Base-by-base conservation (phyloP, 176 grass and related monocot genomes). In the Triticum dicoccoides region DNA sequence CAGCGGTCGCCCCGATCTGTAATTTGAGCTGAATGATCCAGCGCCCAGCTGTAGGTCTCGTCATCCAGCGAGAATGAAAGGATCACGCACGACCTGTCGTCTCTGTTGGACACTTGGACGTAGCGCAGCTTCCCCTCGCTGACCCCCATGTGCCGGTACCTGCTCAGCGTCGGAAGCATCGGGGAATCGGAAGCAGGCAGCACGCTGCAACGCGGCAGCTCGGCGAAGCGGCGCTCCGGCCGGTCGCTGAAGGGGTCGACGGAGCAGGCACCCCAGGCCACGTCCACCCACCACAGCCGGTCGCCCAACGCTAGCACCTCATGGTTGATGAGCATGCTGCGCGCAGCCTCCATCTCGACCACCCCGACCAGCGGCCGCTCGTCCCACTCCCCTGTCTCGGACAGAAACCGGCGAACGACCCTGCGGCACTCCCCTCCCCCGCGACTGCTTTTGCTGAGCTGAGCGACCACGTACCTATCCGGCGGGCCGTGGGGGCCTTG, bases 41-140 rank as follows among this genome's bases (percentile, higher is more conserved):
- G 13, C 5, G 13, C 51, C 51, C 51, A 54, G 51, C 14, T 54
- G 51, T 54, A 54, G 51, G 51, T 54, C 51, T 54, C 65, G 30
- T 20, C 69, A 42, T 41, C 44, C 61, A 82, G 79, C 5, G 10
- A 45, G 3, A 87, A 87, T 0, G 61, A 56, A 25, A 33, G 42
- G 32, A 87, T 61, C 61, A 82, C 11, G 11, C 30, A 59, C 11
- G 86, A 79, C 61, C 45, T 49, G 45, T 87, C n/a, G 44, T 69
- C 38, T 11, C 51, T 6, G 15, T 56, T 62, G 15, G 59, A 82
- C 61, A 82, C 61, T n/a, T 87, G 70, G 44, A 74, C 78, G 14
- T 81, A 87, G 5, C 69, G 78, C 69, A 87, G 58, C 69, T 20
- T 87, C 30, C 85, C 85, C 41, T 81, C 78, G n/a, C 78, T 81